Evolutionary conservation across 805 yeast species (phyloP).

Genomic region (Hanseniaspora guilliermondii): DNA sequence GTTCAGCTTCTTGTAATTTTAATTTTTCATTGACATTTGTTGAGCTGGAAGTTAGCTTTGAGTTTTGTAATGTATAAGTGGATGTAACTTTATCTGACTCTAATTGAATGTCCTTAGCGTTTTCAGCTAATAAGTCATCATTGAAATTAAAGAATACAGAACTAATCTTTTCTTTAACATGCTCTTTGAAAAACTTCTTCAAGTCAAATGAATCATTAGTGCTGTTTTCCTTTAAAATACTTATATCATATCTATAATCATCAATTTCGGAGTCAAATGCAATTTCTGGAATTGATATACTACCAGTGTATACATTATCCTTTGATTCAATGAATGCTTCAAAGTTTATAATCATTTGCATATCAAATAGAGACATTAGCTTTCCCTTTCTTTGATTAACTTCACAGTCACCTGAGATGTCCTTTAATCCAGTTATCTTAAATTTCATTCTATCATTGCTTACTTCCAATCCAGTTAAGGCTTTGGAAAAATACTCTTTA

Average conservation of each 20-base stretch:
- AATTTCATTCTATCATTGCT: slow-evolving; percentile 22
- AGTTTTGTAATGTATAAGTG: slow-evolving; percentile 38
- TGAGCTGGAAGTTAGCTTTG: slow-evolving; percentile 17
- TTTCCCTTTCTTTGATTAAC: slow-evolving; percentile 96
- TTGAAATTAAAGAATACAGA: slow-evolving; percentile 54
- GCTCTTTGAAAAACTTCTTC: slow-evolving; percentile 28
- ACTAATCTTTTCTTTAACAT: slow-evolving; percentile 46
- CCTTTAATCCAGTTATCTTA: slow-evolving; percentile 27
- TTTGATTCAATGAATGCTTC: slow-evolving; percentile 33
- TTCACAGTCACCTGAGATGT: slow-evolving; percentile 87
- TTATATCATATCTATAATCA: slow-evolving; percentile 74
- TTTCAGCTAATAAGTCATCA: slow-evolving; percentile 54
- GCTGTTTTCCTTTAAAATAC: slow-evolving; percentile 43
- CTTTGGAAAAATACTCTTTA: slow-evolving; percentile 54
- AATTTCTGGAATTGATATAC: slow-evolving; percentile 76
- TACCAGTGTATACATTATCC: slow-evolving; percentile 45
- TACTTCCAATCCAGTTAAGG: slow-evolving; percentile 40
- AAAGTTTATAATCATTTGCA: slow-evolving; percentile 52
- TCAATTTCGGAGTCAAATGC: slow-evolving; percentile 82
- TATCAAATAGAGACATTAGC: slow-evolving; percentile 80
- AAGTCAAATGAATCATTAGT: slow-evolving; percentile 35
- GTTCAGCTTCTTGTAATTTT: slow-evolving; percentile 13
- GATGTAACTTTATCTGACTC: slow-evolving; percentile 54
- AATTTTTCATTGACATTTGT: not conserved
- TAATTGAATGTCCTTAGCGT: slow-evolving; percentile 82